These are phyloP conservation scores for Termitomyces bulborhizus DNA, from an alignment of 768 basidiomycete genomes.

Conservation along the genomic window DNA sequence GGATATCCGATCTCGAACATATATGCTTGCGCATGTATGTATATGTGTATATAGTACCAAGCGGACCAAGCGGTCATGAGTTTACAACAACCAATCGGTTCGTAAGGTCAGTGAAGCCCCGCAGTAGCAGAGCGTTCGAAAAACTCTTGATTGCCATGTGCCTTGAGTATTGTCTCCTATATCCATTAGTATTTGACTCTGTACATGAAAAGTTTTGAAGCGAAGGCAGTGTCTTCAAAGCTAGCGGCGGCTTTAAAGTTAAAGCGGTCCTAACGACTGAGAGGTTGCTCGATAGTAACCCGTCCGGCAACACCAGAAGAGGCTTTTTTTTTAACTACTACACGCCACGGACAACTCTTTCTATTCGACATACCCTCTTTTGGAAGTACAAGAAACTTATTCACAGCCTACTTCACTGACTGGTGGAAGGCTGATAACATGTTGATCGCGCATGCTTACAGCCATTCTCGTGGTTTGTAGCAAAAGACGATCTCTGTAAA, in stretches of 20 bases:
- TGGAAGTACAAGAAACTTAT: constrained; percentile 59
- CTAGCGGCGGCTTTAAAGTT: too few relatives aligned
- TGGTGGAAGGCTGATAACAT: too few relatives aligned
- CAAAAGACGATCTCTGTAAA: constrained; percentile 31
- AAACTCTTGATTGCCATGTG: too few relatives aligned
- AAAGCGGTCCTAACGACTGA: constrained; percentile 20
- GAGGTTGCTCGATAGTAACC: constrained; percentile 28
- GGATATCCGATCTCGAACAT: background rate
- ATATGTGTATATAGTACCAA: too few relatives aligned
- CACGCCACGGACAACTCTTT: constrained; percentile 30
- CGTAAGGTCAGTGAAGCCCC: too few relatives aligned
- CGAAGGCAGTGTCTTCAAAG: too few relatives aligned
- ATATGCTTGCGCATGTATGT: background rate
- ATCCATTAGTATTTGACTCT: too few relatives aligned
- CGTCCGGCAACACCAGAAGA: constrained; percentile 21
- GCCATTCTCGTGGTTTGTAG: constrained; percentile 18
- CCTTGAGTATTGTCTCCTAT: too few relatives aligned
- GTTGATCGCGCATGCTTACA: too few relatives aligned
- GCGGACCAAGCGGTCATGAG: constrained; percentile 1
- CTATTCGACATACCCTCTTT: constrained; percentile 24
- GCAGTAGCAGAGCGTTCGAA: too few relatives aligned
- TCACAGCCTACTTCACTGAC: constrained; percentile 27
- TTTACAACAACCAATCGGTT: too few relatives aligned
- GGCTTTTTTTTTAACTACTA: constrained; percentile 45
- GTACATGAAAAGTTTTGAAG: too few relatives aligned